Evolutionary conservation across 805 yeast genomes (phyloP).

Genomic region (Candida corydali): DNA sequence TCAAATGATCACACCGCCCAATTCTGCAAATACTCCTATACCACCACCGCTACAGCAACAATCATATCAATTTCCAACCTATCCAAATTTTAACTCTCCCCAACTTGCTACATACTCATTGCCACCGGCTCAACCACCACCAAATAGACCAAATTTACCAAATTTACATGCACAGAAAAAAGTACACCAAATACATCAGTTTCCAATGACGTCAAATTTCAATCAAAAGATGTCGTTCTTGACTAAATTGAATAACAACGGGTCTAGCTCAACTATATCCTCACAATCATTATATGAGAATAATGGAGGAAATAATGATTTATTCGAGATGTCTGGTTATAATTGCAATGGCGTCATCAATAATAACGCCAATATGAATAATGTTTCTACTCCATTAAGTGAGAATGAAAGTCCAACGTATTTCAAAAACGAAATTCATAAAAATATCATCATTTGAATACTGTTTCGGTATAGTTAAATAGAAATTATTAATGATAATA

Average conservation of each 20-base stretch:
- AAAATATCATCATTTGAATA: not conserved
- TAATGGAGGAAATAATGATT: not conserved
- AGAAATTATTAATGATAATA: too few species aligned
- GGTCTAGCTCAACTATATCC: slow-evolving; percentile 1
- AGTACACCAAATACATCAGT: not conserved
- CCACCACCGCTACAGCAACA: not conserved
- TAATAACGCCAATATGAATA: slow-evolving; percentile 1
- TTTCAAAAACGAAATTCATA: not conserved
- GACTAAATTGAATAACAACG: not conserved
- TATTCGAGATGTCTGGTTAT: not conserved
- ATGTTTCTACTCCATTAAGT: slow-evolving; percentile 28
- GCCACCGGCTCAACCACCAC: not conserved
- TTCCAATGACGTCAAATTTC: too few species aligned
- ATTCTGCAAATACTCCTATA: not conserved
- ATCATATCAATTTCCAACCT: not conserved
- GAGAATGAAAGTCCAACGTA: slow-evolving; percentile 18
- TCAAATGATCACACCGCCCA: slow-evolving; percentile 6
- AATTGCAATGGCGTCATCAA: not conserved
- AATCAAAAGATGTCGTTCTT: not conserved
- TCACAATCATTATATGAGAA: not conserved
- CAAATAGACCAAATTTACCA: not conserved
- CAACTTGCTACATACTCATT: not conserved
- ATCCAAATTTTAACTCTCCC: not conserved
- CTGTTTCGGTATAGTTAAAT: not conserved
- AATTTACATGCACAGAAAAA: slow-evolving; percentile 1